A percentile compares a stretch with the other conserved stretches of the same genome.
These are phyloP conservation scores for Coemansia sp. DNA, from an alignment of 192 early-diverging fungal genomes.

Conservation along the genomic window DNA sequence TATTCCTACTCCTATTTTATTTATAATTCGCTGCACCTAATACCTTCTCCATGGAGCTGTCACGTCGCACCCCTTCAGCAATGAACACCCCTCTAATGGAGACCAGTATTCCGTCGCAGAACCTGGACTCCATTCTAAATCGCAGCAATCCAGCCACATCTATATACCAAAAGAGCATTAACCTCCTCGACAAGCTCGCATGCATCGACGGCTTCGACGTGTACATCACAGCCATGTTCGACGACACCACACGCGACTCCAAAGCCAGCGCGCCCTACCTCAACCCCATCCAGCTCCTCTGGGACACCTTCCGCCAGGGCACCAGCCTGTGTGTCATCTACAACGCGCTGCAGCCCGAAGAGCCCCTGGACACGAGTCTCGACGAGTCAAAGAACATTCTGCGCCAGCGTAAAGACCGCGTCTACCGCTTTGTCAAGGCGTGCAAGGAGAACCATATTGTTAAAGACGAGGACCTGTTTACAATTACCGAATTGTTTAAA, in stretches of 20 bases:
- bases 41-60: constrained; percentile 31
- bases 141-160: constrained; percentile 54
- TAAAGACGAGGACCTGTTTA: constrained; percentile 76
- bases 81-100: constrained; percentile 31
- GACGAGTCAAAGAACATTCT: constrained; percentile 54
- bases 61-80: constrained; percentile 22
- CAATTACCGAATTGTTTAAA: constrained; percentile 82
- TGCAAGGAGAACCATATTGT: constrained; percentile 76
- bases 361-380: constrained; percentile 58
- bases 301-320: constrained; percentile 69
- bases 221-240: constrained; percentile 55
- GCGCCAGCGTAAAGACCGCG: constrained; percentile 77
- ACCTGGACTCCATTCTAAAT: constrained; percentile 49
- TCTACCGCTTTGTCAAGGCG: constrained; percentile 86
- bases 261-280: constrained; percentile 39
- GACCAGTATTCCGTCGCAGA: constrained; percentile 42
- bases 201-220: constrained; percentile 67
- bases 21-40: not conserved
- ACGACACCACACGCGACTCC: constrained; percentile 32
- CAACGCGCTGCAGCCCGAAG: constrained; percentile 64
- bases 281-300: constrained; percentile 72
- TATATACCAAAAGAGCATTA: constrained; percentile 70
- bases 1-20: constrained; percentile 1
- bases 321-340: constrained; percentile 67
- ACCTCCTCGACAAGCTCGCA: constrained; percentile 66